Evolutionary conservation across 441 rosid species (phyloP).

Genomic region (Rhodomyrtus psidioides): DNA sequence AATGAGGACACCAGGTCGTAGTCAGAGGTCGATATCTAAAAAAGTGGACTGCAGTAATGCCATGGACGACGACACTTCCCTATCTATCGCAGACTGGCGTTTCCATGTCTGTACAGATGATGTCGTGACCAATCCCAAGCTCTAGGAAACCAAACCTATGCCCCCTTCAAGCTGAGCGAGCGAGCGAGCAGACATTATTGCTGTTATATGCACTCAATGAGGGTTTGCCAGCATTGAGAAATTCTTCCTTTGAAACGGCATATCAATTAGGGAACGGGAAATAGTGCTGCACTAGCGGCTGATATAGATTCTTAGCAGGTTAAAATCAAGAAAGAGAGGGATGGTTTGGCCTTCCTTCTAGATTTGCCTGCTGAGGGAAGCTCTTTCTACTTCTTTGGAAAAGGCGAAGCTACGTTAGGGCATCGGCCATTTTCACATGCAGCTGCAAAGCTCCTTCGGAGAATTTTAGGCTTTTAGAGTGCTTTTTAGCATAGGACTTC

Average conservation of each 20-base stretch:
- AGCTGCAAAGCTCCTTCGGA: background rate
- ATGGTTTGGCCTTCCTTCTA: background rate
- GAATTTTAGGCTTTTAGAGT: background rate
- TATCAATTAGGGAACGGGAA: background rate
- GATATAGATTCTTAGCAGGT: background rate
- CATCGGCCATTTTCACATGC: background rate
- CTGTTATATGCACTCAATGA: background rate
- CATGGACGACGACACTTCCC: conserved; percentile 4
- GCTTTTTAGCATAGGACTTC: background rate
- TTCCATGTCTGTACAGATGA: background rate
- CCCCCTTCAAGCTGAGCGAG: background rate
- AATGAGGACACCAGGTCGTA: background rate
- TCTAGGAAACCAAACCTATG: background rate
- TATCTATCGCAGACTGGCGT: background rate
- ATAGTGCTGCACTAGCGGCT: background rate
- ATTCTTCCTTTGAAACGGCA: background rate
- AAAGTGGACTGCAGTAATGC: background rate
- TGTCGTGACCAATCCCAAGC: background rate
- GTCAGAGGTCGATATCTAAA: background rate
- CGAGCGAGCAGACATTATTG: background rate
- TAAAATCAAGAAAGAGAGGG: background rate
- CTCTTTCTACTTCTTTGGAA: background rate
- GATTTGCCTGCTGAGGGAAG: conserved; percentile 7
- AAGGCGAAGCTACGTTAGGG: background rate
- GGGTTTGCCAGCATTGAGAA: background rate